These are phyloP conservation scores for Metschnikowia koreensis DNA, from an alignment of 805 yeast genomes.

Conservation along the genomic window DNA sequence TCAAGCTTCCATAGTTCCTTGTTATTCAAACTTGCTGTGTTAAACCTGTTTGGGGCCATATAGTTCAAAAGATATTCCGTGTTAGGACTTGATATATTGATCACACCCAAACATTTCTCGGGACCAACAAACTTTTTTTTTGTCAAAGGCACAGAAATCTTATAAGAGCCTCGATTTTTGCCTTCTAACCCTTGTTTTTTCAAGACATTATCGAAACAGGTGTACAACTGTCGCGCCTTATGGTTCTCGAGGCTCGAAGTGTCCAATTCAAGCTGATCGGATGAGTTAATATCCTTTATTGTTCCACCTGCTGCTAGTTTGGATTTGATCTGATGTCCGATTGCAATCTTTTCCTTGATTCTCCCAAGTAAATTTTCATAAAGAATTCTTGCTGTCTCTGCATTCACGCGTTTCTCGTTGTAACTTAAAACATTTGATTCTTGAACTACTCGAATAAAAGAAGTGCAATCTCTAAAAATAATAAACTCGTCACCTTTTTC, in stretches of 20 bases:
- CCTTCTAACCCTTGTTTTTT: background rate
- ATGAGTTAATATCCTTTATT: background rate
- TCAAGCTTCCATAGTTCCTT: conserved; percentile 18
- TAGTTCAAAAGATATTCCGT: conserved; percentile 28
- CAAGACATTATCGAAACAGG: conserved; percentile 5
- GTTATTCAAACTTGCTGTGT: conserved; percentile 5
- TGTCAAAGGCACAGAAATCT: conserved; percentile 29
- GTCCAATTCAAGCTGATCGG: background rate
- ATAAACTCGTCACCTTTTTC: conserved; percentile 39
- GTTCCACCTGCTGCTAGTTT: conserved; percentile 7
- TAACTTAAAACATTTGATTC: conserved; percentile 16
- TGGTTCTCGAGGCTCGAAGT: conserved; percentile 1
- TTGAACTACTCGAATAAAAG: conserved; percentile 28
- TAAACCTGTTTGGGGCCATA: conserved; percentile 21
- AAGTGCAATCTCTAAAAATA: conserved; percentile 31
- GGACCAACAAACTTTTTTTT: conserved; percentile 30
- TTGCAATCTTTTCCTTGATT: conserved; percentile 28
- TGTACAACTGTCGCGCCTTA: conserved; percentile 18
- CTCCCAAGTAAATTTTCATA: conserved; percentile 25
- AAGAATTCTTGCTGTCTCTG: conserved; percentile 13
- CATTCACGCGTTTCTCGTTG: conserved; percentile 15
- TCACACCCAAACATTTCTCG: conserved; percentile 32
- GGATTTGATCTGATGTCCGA: conserved; percentile 23
- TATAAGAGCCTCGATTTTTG: conserved; percentile 19
- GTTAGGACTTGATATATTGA: conserved; percentile 32